phyloP scores from a whole-genome alignment of 2,329 filamentous ascomycete species.

The Orbilia ellipsospora region DNA sequence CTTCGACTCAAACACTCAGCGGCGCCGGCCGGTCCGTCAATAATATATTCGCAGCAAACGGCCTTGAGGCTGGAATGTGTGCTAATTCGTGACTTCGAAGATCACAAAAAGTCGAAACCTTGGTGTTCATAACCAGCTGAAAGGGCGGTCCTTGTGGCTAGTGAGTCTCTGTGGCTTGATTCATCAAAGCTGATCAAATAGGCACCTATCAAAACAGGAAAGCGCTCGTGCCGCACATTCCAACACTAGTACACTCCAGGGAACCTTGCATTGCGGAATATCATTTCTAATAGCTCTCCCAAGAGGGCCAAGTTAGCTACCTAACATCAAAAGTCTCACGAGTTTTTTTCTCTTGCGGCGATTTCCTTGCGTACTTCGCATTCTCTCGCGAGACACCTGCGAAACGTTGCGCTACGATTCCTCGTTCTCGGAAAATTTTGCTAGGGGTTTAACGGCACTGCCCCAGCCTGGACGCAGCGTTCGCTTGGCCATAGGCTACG shows the following conservation, averaged over 20 bases:
- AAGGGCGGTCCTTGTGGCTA: constrained; percentile 14
- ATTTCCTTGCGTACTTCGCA: constrained; percentile 20
- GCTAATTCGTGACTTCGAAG: constrained; percentile 17
- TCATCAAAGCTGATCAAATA: constrained; percentile 7
- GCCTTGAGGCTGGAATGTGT: background rate
- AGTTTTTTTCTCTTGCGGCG: constrained; percentile 22
- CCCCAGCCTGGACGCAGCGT: constrained; percentile 16
- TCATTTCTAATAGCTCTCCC: constrained; percentile 10
- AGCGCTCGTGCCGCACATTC: constrained; percentile 32
- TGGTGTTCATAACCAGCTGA: constrained; percentile 26
- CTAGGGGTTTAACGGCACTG: constrained; percentile 32
- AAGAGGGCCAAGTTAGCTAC: constrained; percentile 14
- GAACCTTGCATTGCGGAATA: constrained; percentile 4
- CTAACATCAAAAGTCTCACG: constrained; percentile 16
- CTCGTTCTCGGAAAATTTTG: constrained; percentile 33
- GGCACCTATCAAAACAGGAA: constrained; percentile 45
- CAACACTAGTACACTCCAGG: constrained; percentile 3
- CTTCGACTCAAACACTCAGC: constrained; percentile 2
- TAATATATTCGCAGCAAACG: background rate
- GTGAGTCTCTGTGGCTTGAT: constrained; percentile 34
- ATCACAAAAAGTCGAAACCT: constrained; percentile 10
- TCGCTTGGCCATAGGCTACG: constrained; percentile 42
- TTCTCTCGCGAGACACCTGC: background rate
- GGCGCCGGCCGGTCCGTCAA: constrained; percentile 27
- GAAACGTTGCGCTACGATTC: constrained; percentile 4